Base-by-base conservation (phyloP, 2,329 filamentous ascomycete species). In the Curvularia sp. region DNA sequence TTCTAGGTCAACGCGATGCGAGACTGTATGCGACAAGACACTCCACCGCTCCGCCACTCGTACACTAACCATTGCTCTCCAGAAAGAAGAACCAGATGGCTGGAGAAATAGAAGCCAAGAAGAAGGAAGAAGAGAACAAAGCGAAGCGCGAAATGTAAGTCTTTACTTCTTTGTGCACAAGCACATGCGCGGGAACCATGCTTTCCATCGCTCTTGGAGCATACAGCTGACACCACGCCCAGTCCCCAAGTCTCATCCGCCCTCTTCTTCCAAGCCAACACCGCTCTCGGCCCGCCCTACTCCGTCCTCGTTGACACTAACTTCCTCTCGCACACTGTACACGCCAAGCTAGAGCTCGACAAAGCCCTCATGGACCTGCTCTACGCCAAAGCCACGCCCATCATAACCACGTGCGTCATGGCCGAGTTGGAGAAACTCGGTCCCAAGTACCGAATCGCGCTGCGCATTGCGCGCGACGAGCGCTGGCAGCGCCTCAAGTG, bases 301-400 rank as follows among this genome's bases (percentile, higher is more conserved):
- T 84, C 81, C 49, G 85, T 94, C 56, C 86, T 96, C 60, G 65
- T 74, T 15, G 73, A 75, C 52, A 74, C 75, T 22, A 76, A 77
- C 51, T 75, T 76, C 62, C 72, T 75, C 61, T 73, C 74, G 9
- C 93, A 97, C 78, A 95, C 93, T 0, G 91, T 98, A 1, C 91
- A 93, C 77, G 88, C 90, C 67, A 98, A 99, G 80, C 86, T 98
- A 20, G 92, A 93, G 33, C 82, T 98, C 12, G 84, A 96, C 20
- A 89, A 94, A 60, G 88, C 89, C 3, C 91, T 97, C 82, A 97
- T 97, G 92, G 93, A 97, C 77, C 90, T 91, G 53, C 84, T 99
- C 4, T 96, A 93, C 76, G 94, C 94, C 18, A 96, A 96, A 71
- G 95, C 91, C 76, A 92, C 88, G 22, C 92, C 93, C 18, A 89